Conservation (phyloP, 768 basidiomycete genomes). For the Tulasnella sp. region DNA sequence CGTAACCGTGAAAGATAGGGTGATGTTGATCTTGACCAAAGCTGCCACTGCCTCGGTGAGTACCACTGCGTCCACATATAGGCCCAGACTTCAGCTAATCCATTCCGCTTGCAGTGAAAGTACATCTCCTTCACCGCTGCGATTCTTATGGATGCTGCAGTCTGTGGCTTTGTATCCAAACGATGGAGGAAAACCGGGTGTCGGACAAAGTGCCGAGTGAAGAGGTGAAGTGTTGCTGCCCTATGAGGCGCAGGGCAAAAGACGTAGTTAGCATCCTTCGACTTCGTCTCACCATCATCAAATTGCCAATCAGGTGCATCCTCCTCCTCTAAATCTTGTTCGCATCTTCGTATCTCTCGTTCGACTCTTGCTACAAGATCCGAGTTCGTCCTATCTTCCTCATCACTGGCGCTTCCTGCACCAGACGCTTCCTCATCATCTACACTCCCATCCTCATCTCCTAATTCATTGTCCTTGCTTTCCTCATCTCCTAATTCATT, state of each 20-base stretch:
- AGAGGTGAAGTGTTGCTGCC: constrained; percentile 21
- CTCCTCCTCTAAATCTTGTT: constrained; percentile 18
- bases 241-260: constrained; percentile 27
- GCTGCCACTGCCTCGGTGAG: constrained; percentile 23
- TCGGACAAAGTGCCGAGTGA: constrained; percentile 26
- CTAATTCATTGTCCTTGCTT: too few species aligned
- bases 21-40: constrained; percentile 27
- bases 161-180: constrained; percentile 7
- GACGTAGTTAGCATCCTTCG: constrained; percentile 18
- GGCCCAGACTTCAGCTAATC: constrained; percentile 27
- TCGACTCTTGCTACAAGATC: too few species aligned
- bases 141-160: neutral
- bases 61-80: constrained; percentile 31
- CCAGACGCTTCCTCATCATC: too few species aligned
- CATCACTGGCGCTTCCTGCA: too few species aligned
- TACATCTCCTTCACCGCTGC: constrained; percentile 28
- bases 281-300: constrained; percentile 21
- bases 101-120: constrained; percentile 22
- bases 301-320: constrained; percentile 25
- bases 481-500: too few species aligned
- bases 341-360: too few species aligned
- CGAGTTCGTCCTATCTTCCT: too few species aligned
- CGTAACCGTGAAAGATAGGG: too few species aligned
- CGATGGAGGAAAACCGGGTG: constrained; percentile 23
- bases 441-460: too few species aligned